Evolutionary conservation across 2,329 filamentous ascomycete genomes (phyloP), one percentile per base, ranked within the genome.

Genomic region (Aspergillus caelatus): DNA sequence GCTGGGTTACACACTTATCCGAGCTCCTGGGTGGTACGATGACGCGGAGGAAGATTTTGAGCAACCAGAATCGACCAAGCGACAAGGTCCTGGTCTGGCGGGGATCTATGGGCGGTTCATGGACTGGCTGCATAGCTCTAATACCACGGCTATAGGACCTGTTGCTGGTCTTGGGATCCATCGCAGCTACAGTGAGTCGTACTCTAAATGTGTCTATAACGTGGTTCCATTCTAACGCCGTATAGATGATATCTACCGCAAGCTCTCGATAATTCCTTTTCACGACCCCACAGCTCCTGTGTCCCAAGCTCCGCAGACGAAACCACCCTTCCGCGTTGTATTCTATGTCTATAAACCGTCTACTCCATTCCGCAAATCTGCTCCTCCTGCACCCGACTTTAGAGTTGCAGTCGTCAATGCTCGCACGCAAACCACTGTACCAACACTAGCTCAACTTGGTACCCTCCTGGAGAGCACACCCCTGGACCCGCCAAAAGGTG

Each of bases 321-420:
- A 68, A 39, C 72, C 83, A 14, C 88, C 90, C 0, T 96, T 91
- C 81, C 86, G 86, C 65, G 82, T 97, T 41, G 87, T 90, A 67
- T 97, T 89, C 78, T 85, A 96, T 77, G 84, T 97, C 64, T 97
- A 92, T 88, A 96, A 94, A 75, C 87, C 90, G 66, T 80, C 83
- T 76, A 75, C 84, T 69, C 82, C 85, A 0, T 95, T 94, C 80
- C 89, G 89, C 69, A 97, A 97, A 78, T 87, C 88, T n/a, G 86
- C 85, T 6, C 93, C 92, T 1, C 90, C 90, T 0, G 74, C 85
- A 0, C 93, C 94, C 0, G 92, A 97, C 75, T 97, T 96, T 77
- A 89, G 90, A 63, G 85, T 98, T 64, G 91, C 91, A 19, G 91
- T 98, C 19, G 84, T 94, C 60, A 89, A 95, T 74, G 91, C 93